Conservation (phyloP, 2,329 filamentous ascomycete species). For the Neonectria ditissima region DNA sequence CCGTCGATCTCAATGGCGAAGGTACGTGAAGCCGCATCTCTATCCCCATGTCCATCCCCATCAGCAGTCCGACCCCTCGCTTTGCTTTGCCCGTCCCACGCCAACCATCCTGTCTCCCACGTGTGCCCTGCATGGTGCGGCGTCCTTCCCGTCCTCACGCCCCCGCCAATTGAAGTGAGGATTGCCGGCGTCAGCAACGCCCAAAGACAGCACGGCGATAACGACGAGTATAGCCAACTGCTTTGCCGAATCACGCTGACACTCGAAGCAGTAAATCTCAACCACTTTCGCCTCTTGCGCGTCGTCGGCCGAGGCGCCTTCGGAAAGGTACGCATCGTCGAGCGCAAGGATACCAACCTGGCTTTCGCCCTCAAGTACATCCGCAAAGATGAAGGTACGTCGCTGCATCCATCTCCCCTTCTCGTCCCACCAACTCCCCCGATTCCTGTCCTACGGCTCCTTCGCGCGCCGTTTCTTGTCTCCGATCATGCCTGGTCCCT, state of each 20-base stretch:
- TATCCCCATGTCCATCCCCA: constrained; percentile 25
- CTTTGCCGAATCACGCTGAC: constrained; percentile 21
- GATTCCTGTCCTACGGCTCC: constrained; percentile 3
- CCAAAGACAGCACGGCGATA: constrained; percentile 6
- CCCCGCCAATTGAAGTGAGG: constrained; percentile 31
- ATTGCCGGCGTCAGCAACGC: constrained; percentile 6
- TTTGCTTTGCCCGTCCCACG: constrained; percentile 26
- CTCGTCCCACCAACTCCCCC: constrained; percentile 12
- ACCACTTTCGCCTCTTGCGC: constrained; percentile 94
- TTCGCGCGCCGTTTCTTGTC: constrained; percentile 9
- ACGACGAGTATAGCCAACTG: neutral
- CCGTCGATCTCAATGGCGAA: constrained; percentile 92
- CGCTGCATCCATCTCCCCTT: neutral
- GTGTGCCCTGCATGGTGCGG: constrained; percentile 40
- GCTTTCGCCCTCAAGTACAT: constrained; percentile 99
- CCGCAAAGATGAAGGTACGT: constrained; percentile 93
- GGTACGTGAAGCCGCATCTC: constrained; percentile 63
- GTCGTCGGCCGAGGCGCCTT: constrained; percentile 98
- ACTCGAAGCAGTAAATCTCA: constrained; percentile 81
- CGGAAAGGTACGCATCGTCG: constrained; percentile 98
- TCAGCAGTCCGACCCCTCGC: constrained; percentile 27
- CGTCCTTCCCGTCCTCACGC: constrained; percentile 18
- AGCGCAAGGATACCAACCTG: constrained; percentile 93
- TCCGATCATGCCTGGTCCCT: constrained; percentile 1
- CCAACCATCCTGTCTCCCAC: constrained; percentile 39